phyloP scores from a whole-genome alignment of 1,284 basidiomycete genomes.

The Austroboletus novae-zelandiae region DNA sequence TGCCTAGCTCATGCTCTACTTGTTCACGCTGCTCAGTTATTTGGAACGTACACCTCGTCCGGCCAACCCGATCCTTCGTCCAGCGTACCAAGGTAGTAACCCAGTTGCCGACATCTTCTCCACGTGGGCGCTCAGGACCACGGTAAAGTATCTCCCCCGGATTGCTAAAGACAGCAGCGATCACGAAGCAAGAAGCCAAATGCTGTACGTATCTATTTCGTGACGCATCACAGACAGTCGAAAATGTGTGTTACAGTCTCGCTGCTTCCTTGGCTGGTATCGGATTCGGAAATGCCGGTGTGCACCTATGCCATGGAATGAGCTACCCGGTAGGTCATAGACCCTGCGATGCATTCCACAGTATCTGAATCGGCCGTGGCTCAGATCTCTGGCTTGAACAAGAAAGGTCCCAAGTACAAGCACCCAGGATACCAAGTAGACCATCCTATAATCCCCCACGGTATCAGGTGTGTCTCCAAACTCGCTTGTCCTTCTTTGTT shows the following conservation, averaged over 20 bases:
- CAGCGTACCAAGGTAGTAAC: conserved; percentile 95
- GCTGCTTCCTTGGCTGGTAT: conserved; percentile 93
- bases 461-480: conserved; percentile 57
- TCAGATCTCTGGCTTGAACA: conserved; percentile 95
- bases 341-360: conserved; percentile 1
- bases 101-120: conserved; percentile 97
- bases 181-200: conserved; percentile 83
- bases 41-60: conserved; percentile 88
- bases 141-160: conserved; percentile 87
- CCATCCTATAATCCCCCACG: conserved; percentile 91
- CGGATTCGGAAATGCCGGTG: conserved; percentile 94
- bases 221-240: neutral
- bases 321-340: conserved; percentile 65
- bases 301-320: conserved; percentile 88
- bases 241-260: conserved; percentile 44
- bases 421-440: conserved; percentile 83
- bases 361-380: conserved; percentile 5
- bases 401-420: conserved; percentile 85
- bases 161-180: conserved; percentile 81
- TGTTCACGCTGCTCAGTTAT: conserved; percentile 51
- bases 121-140: conserved; percentile 89
- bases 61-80: conserved; percentile 84
- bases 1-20: neutral
- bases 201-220: conserved; percentile 63
- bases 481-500: neutral